These are phyloP conservation scores for Taphrina wiesneri DNA, from an alignment of 1,139 yeast species.

Conservation along the genomic window DNA sequence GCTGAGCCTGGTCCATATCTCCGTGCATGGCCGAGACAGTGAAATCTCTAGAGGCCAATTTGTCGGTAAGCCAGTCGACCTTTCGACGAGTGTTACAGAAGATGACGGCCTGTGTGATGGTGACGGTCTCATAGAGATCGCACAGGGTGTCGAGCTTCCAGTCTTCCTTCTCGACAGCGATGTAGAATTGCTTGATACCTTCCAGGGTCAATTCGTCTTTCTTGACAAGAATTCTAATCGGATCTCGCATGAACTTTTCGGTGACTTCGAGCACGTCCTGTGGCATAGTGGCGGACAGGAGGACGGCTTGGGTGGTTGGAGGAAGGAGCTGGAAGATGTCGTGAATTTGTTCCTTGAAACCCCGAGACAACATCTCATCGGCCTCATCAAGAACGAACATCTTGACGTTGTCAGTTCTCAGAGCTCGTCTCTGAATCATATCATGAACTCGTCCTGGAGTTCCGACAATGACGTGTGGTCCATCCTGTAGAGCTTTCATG, in stretches of 20 bases:
- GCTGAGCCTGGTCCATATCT: constrained; percentile 92
- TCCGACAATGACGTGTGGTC: constrained; percentile 96
- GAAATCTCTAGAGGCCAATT: constrained; percentile 80
- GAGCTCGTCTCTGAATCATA: constrained; percentile 92
- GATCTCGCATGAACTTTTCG: constrained; percentile 95
- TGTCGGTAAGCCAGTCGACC: constrained; percentile 91
- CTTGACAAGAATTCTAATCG: constrained; percentile 95
- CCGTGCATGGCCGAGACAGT: constrained; percentile 98
- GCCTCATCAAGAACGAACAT: constrained; percentile 99
- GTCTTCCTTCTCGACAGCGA: constrained; percentile 89
- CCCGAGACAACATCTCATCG: constrained; percentile 96
- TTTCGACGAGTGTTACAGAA: constrained; percentile 99
- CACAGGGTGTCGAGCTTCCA: constrained; percentile 94
- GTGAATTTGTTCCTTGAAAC: constrained; percentile 97
- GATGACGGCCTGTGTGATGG: constrained; percentile 98
- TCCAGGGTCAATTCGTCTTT: constrained; percentile 97
- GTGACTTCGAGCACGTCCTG: constrained; percentile 95
- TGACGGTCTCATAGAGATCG: constrained; percentile 95
- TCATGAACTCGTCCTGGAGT: constrained; percentile 99
- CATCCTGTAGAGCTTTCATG: constrained; percentile 84
- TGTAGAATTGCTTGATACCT: constrained; percentile 96
- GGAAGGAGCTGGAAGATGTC: constrained; percentile 94
- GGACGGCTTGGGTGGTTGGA: constrained; percentile 91
- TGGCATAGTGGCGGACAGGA: constrained; percentile 97
- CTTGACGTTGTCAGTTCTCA: constrained; percentile 84